phyloP scores from a whole-genome alignment of 208 protist genomes.

The Tetramitus jugosus region DNA sequence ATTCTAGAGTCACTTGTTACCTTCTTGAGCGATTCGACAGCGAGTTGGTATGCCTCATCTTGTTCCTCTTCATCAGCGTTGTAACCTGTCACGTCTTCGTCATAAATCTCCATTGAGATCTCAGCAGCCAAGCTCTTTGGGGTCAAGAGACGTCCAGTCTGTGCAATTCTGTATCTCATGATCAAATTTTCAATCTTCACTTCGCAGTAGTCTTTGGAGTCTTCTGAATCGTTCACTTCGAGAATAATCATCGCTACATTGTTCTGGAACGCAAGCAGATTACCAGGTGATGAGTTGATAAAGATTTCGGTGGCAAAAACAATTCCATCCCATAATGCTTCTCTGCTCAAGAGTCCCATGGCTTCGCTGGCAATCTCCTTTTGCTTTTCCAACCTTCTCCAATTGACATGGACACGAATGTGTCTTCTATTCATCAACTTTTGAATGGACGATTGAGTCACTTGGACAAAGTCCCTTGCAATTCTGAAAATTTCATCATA shows the following conservation, averaged over 20 bases:
- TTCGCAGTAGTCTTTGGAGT: not conserved
- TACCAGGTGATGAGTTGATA: not conserved
- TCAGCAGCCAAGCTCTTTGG: not conserved
- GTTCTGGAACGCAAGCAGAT: not conserved
- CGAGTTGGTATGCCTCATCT: not conserved
- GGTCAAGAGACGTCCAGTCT: not conserved
- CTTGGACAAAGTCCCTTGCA: not conserved
- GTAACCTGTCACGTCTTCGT: not conserved
- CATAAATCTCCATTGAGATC: not conserved
- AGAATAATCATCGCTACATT: not conserved
- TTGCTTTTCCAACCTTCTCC: not conserved
- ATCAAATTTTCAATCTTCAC: not conserved
- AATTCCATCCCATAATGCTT: not conserved
- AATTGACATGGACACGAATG: slow-evolving; percentile 7
- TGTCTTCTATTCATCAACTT: not conserved
- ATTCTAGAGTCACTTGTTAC: slow-evolving; percentile 5
- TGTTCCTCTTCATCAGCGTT: not conserved
- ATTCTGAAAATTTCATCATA: slow-evolving; percentile 16
- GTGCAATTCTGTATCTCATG: slow-evolving; percentile 12
- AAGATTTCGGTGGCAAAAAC: not conserved
- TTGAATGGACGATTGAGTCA: not conserved
- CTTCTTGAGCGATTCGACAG: not conserved
- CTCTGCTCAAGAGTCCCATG: not conserved
- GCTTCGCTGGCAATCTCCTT: not conserved
- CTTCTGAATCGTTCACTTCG: not conserved